These are phyloP conservation scores for Rhodamnia argentea DNA, from an alignment of 345 rosid genomes.

Conservation along the genomic window DNA sequence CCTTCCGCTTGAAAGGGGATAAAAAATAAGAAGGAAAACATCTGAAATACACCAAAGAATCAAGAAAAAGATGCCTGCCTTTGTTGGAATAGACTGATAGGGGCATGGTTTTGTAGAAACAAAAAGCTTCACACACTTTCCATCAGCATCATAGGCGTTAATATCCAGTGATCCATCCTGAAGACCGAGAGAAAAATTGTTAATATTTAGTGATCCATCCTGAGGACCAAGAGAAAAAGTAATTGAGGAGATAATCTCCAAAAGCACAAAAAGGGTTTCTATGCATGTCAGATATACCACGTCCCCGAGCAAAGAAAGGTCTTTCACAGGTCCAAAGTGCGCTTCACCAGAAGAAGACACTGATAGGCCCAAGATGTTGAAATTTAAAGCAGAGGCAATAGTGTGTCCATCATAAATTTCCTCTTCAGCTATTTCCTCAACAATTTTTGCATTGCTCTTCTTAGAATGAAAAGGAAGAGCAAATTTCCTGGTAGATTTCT, in stretches of 20 bases:
- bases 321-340: conserved; percentile 64
- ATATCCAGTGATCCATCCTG: conserved; percentile 95
- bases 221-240: conserved; percentile 16
- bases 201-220: conserved; percentile 92
- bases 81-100: conserved; percentile 79
- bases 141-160: conserved; percentile 60
- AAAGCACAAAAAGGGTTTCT: neutral
- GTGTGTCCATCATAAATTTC: conserved; percentile 80
- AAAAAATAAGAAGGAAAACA: neutral
- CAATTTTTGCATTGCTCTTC: conserved; percentile 23
- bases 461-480: conserved; percentile 43
- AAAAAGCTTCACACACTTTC: conserved; percentile 70
- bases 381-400: conserved; percentile 88
- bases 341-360: conserved; percentile 49
- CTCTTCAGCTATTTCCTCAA: conserved; percentile 63
- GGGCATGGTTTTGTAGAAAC: conserved; percentile 76
- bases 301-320: conserved; percentile 87
- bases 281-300: conserved; percentile 39
- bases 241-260: neutral
- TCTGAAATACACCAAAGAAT: neutral
- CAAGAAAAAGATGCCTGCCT: conserved; percentile 28
- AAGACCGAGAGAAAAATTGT: conserved; percentile 9
- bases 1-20: neutral
- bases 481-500: conserved; percentile 38
- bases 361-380: conserved; percentile 55